Percentiles rank a stretch among this genome's conserved stretches.
These are phyloP conservation scores for Whalleya microplaca DNA, from an alignment of 2,329 filamentous ascomycete genomes.

Conservation along the genomic window DNA sequence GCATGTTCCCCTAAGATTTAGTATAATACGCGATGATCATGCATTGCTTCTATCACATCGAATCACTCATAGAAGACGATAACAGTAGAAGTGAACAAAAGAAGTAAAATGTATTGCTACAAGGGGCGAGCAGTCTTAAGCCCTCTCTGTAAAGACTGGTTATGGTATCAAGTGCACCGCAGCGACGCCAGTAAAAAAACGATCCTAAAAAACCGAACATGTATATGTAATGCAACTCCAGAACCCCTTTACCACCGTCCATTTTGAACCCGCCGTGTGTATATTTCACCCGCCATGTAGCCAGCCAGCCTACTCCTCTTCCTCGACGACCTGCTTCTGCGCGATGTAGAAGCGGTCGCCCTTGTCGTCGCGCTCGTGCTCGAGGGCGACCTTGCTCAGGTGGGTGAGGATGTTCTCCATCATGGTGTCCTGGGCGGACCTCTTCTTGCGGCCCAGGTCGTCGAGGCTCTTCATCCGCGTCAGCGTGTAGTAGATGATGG, in stretches of 20 bases:
- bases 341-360: constrained; percentile 40
- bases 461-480: constrained; percentile 36
- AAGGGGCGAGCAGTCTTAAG: neutral
- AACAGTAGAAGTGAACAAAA: constrained; percentile 20
- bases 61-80: constrained; percentile 6
- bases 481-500: constrained; percentile 54
- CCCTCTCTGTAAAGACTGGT: constrained; percentile 19
- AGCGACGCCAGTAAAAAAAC: constrained; percentile 15
- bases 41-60: constrained; percentile 7
- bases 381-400: constrained; percentile 54
- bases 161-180: constrained; percentile 23
- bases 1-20: no score
- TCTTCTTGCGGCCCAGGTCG: constrained; percentile 55
- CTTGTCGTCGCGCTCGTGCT: constrained; percentile 51
- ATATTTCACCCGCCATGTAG: neutral
- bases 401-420: constrained; percentile 57
- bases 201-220: constrained; percentile 11
- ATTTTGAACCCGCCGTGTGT: constrained; percentile 1
- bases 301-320: constrained; percentile 25
- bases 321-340: constrained; percentile 33
- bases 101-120: constrained; percentile 17
- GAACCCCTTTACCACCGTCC: constrained; percentile 1
- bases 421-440: constrained; percentile 53
- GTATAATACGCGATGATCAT: neutral
- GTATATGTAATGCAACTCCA: constrained; percentile 9